Evolutionary conservation across 805 yeast genomes (phyloP).

Genomic region (Pichia rugopelliculosa): DNA sequence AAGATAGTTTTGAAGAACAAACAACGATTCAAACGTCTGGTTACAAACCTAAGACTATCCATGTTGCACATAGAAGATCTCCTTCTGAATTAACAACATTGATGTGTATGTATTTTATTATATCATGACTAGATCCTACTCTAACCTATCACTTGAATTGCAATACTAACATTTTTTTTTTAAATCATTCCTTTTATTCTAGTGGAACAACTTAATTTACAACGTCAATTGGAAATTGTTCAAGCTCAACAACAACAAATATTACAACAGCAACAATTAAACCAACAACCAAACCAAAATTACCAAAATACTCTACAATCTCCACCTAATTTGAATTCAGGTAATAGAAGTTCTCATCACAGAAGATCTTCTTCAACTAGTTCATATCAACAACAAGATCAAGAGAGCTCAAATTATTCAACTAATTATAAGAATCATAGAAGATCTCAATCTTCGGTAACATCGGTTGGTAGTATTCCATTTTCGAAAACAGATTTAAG

Average conservation of each 20-base stretch:
- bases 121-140: background rate
- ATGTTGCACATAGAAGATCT: constrained; percentile 94
- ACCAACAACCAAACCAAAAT: constrained; percentile 23
- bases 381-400: constrained; percentile 12
- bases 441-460: constrained; percentile 37
- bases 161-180: constrained; percentile 4
- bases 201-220: constrained; percentile 81
- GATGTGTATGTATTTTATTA: constrained; percentile 51
- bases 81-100: constrained; percentile 91
- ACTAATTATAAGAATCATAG: constrained; percentile 32
- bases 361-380: constrained; percentile 25
- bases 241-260: constrained; percentile 91
- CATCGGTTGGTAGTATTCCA: constrained; percentile 19
- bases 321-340: constrained; percentile 14
- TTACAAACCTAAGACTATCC: constrained; percentile 51
- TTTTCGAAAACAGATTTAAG: constrained; percentile 17
- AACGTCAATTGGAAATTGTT: constrained; percentile 85
- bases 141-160: background rate
- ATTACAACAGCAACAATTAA: constrained; percentile 60
- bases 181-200: background rate
- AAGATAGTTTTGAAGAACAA: constrained; percentile 3
- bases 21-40: constrained; percentile 29
- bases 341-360: constrained; percentile 20
- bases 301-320: constrained; percentile 20
- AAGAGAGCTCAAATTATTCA: background rate